Base-by-base conservation (phyloP, 2,329 filamentous ascomycete genomes). In the Tetracladium maxilliforme region DNA sequence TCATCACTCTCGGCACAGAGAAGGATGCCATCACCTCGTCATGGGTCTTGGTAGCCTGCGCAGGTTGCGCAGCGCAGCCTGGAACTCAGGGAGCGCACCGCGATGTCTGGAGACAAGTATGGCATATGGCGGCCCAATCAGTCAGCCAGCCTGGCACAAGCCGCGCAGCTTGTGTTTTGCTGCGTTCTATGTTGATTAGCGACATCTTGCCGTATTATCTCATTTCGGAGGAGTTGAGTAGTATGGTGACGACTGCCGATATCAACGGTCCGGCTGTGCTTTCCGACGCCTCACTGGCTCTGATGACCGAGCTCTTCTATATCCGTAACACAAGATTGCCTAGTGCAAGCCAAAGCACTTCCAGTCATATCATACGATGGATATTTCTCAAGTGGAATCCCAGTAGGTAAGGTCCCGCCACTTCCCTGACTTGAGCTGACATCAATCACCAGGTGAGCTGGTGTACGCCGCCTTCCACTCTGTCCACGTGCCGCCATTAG, bases 11-110 rank as follows among this genome's bases (percentile, higher is more conserved):
- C 26, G 67, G 78, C 21, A 61, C 67, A 7, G 78, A 90, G 40
- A 86, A 92, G 39, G 72, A 77, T 35, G 51, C 54, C 10, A 48
- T 51, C 7, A 55, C 75, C 20, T 67, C 74, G 6, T 81, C 74
- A 0, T 98, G 90, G 90, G 76, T 83, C 11, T 70, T 92, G 56
- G 48, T 94, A 26, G 76, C 74, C n/a, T 70, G 83, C 42, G 61
- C 81, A 33, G 81, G 79, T 82, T 86, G 54, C 43, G 62, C 49
- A 14, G 19, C 4, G 10, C 27, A 21, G 23, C 19, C 16, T n/a
- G n/a, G n/a, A n/a, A n/a, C 22, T 12, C 25, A 6, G 15, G 6
- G n/a, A 16, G 22, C 25, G 10, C 14, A 14, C n/a, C 42, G 42
- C 21, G 42, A 71, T 8, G 50, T 49, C 15, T 94, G 84, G 83